Percentiles rank a stretch among this genome's conserved stretches.
Evolutionary conservation across 2,329 filamentous ascomycete species (phyloP).

Genomic region (Xylariales sp.): DNA sequence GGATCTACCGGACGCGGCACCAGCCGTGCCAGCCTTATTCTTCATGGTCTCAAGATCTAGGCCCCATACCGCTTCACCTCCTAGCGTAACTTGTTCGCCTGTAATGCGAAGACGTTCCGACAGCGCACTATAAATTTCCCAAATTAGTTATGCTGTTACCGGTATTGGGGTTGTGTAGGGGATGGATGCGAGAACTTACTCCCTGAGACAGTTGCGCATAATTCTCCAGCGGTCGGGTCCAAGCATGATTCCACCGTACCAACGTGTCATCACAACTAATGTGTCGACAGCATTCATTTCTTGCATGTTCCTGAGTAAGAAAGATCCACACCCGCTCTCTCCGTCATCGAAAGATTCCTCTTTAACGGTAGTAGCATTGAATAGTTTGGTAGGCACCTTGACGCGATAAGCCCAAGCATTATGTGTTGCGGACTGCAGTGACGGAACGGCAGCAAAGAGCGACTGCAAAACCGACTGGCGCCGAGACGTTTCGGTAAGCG

Average conservation of each 20-base stretch:
- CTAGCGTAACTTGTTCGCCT: conserved; percentile 55
- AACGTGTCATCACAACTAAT: conserved; percentile 69
- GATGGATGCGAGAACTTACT: conserved; percentile 42
- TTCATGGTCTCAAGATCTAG: conserved; percentile 66
- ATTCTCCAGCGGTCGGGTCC: conserved; percentile 72
- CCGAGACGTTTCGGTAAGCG: conserved; percentile 54
- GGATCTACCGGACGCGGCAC: conserved; percentile 44
- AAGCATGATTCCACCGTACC: conserved; percentile 72
- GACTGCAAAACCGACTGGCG: conserved; percentile 58
- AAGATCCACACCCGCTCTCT: conserved; percentile 68
- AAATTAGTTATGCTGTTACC: conserved; percentile 3
- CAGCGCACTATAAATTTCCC: conserved; percentile 54
- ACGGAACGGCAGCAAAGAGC: conserved; percentile 61
- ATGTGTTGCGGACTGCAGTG: conserved; percentile 66
- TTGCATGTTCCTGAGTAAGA: conserved; percentile 66
- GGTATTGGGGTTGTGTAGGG: too few relatives aligned
- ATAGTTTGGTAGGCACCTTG: conserved; percentile 49
- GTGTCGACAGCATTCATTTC: conserved; percentile 63
- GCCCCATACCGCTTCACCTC: conserved; percentile 70
- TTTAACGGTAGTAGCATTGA: conserved; percentile 53
- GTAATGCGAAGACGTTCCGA: conserved; percentile 61
- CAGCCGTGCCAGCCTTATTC: conserved; percentile 50
- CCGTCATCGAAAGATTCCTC: conserved; percentile 70
- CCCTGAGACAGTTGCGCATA: conserved; percentile 68
- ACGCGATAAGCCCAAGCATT: conserved; percentile 67